These are phyloP conservation scores for Zea luxurians DNA, from an alignment of 176 grass and related monocot species.

Conservation along the genomic window DNA sequence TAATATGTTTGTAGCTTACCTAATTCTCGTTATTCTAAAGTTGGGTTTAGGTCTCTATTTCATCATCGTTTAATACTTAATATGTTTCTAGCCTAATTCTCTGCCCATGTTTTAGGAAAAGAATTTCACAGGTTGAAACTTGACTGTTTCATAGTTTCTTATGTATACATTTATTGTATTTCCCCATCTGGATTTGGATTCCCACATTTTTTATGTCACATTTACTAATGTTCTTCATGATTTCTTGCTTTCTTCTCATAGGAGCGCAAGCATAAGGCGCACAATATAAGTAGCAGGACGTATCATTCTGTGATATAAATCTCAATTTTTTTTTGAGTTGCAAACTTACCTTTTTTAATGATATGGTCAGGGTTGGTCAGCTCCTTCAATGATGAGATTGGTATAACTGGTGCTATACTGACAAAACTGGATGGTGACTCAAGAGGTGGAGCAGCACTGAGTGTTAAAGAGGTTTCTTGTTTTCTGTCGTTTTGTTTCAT, in stretches of 20 bases:
- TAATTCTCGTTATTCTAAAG: conserved; percentile 5
- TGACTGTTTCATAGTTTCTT: not conserved
- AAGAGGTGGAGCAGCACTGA: conserved; percentile 93
- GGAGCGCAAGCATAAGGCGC: conserved; percentile 4
- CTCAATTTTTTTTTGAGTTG: not conserved
- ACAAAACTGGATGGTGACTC: conserved; percentile 97
- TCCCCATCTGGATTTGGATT: not conserved
- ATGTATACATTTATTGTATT: not conserved
- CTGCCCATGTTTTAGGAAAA: not conserved
- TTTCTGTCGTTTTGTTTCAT: conserved; percentile 2
- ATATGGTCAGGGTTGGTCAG: conserved; percentile 73
- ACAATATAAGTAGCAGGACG: conserved; percentile 3
- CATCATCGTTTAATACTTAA: not conserved
- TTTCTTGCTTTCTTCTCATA: conserved; percentile 9
- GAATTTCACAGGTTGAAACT: not conserved
- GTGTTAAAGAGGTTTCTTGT: conserved; percentile 85
- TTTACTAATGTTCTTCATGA: not conserved
- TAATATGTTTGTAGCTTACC: not conserved
- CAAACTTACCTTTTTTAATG: conserved; percentile 35
- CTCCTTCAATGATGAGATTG: conserved; percentile 96
- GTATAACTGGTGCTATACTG: conserved; percentile 93
- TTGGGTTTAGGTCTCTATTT: not conserved
- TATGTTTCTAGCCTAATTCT: conserved; percentile 1
- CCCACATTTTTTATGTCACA: not conserved
- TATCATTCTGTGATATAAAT: conserved; percentile 22